Base-by-base conservation (phyloP, 805 yeast species). In the Kregervanrija fluxuum region DNA sequence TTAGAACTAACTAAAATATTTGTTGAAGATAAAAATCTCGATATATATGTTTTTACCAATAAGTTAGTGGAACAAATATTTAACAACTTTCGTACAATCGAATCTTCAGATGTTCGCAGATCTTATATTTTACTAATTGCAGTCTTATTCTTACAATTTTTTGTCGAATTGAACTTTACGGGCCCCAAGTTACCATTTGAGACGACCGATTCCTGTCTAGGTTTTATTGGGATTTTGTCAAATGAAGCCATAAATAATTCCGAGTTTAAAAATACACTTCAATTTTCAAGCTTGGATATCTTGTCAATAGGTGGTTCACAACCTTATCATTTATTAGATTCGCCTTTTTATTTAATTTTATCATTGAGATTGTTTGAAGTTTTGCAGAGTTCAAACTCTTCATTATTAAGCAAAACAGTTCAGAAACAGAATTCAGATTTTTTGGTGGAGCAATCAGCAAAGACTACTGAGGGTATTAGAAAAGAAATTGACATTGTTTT, bases 131-230 rank as follows among this genome's bases (percentile, higher is more conserved):
- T 60, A n/a, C 31, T 56, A 1, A 37, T 73, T 13, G 85, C 86
- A 2, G 70, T 86, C 48, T 71, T 83, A 1, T 64, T 79, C 3
- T 64, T 87, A 22, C 89, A 88, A 57, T 58, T 75, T 1, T 90
- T 84, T 57, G 66, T 85, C 12, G 95, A 87, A 59, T 63, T 74
- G 41, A 90, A 90, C 60, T 86, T 73, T 62, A 86, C 95, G 0
- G 97, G 97, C 8, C 96, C 96, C 5, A 71, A 74, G 22, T 55
- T 78, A 2, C 71, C 72, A 4, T 52, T 67, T 16, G 62, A 61
- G 8, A 16, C 17, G 2, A 6, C 40, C 4, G 43, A 35, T 40
- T 55, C 54, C 17, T 44, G 50, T 33, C 32, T 44, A 1, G 43
- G 42, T 3, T 43, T 49, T 39, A 11, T 49, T 17, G 31, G 37